Conservation (phyloP, 208 protist genomes). For the Porcisia hertigi region DNA sequence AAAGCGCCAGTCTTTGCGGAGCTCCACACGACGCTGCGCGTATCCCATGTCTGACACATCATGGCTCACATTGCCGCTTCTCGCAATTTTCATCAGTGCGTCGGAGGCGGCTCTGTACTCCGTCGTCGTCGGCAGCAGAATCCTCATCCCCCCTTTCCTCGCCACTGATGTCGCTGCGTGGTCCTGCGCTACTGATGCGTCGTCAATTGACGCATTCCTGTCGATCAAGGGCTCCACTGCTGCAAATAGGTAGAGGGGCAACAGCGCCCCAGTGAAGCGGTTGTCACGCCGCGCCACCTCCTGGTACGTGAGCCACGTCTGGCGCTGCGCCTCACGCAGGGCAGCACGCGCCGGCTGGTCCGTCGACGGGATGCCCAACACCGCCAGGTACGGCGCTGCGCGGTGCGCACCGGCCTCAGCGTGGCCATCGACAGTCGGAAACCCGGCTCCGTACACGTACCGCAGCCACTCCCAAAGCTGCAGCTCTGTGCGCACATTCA, state of each 20-base stretch:
- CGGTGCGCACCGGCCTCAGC: not conserved
- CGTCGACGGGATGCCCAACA: no score
- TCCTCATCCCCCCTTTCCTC: not conserved
- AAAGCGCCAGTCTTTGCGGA: not conserved
- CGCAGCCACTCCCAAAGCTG: slow-evolving; percentile 17
- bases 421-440: not conserved
- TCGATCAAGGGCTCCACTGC: slow-evolving; percentile 4
- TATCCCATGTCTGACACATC: not conserved
- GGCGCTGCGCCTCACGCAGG: no score
- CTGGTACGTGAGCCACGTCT: no score
- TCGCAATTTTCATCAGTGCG: not conserved
- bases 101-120: slow-evolving; percentile 15
- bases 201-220: not conserved
- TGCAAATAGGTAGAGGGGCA: slow-evolving; percentile 30
- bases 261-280: slow-evolving; percentile 29
- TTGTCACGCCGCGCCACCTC: slow-evolving; percentile 36
- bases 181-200: not conserved
- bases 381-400: no score
- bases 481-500: slow-evolving; percentile 4
- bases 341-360: no score
- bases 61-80: no score
- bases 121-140: slow-evolving; percentile 12
- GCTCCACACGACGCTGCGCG: not conserved
- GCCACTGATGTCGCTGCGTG: not conserved
- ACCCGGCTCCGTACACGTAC: not conserved